Conservation (phyloP, 1,284 basidiomycete species). For the Uromyces viciae-fabae region DNA sequence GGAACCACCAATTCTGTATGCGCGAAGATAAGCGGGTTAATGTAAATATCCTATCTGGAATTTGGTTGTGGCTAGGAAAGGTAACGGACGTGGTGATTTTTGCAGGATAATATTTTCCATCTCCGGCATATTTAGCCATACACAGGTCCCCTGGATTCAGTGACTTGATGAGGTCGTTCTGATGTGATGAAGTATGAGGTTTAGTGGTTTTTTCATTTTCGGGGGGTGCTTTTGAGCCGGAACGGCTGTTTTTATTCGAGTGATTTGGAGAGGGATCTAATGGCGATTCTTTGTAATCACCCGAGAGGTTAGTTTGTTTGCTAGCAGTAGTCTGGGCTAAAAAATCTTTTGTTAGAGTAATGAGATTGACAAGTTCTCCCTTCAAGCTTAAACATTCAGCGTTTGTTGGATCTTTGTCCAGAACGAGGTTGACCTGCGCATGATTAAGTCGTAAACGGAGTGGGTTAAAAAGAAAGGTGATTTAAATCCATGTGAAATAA, state of each 20-base stretch:
- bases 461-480: conserved; percentile 24
- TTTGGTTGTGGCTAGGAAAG: not conserved
- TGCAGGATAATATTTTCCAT: conserved; percentile 85
- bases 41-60: not conserved
- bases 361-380: conserved; percentile 81
- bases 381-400: conserved; percentile 67
- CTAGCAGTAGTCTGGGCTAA: conserved; percentile 63
- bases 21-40: conserved; percentile 4
- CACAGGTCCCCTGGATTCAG: conserved; percentile 81
- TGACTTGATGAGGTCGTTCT: conserved; percentile 47
- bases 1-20: conserved; percentile 73
- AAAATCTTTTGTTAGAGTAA: conserved; percentile 74
- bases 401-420: conserved; percentile 77
- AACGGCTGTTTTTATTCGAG: conserved; percentile 27
- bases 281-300: conserved; percentile 62
- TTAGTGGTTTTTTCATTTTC: conserved; percentile 7
- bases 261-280: conserved; percentile 55
- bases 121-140: conserved; percentile 82
- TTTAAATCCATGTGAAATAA: too few relatives aligned
- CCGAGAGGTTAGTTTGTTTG: conserved; percentile 58
- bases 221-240: conserved; percentile 30
- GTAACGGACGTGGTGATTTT: conserved; percentile 63
- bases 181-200: conserved; percentile 47
- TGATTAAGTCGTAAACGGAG: conserved; percentile 59
- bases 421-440: conserved; percentile 79